Percentiles rank a stretch among this genome's conserved stretches.
Evolutionary conservation across 257 asterid genomes (phyloP).

Genomic region (Oldenlandia corymbosa): DNA sequence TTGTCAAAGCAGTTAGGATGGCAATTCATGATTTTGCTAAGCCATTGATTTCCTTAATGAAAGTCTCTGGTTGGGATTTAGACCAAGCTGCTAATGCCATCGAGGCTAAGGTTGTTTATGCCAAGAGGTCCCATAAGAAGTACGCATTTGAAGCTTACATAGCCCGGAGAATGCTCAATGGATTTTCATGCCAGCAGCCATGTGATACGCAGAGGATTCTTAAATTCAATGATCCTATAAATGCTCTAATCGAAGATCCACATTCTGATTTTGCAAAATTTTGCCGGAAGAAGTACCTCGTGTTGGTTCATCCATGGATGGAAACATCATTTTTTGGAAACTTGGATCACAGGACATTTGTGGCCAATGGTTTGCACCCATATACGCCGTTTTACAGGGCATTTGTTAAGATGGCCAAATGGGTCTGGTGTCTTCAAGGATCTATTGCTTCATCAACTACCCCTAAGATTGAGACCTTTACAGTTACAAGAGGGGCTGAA

Average conservation of each 20-base stretch:
- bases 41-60: slow-evolving; percentile 72
- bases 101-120: slow-evolving; percentile 44
- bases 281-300: slow-evolving; percentile 62
- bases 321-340: slow-evolving; percentile 72
- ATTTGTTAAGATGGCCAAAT: slow-evolving; percentile 73
- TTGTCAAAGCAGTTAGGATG: slow-evolving; percentile 45
- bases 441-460: slow-evolving; percentile 33
- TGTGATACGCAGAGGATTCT: slow-evolving; percentile 27
- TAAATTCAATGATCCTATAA: slow-evolving; percentile 52
- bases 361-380: slow-evolving; percentile 61
- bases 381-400: slow-evolving; percentile 58
- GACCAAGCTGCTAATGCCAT: slow-evolving; percentile 59
- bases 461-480: slow-evolving; percentile 45
- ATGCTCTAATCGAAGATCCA: slow-evolving; percentile 54
- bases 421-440: slow-evolving; percentile 71
- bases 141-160: slow-evolving; percentile 77
- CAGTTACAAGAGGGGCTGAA: slow-evolving; percentile 51
- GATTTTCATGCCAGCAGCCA: slow-evolving; percentile 34
- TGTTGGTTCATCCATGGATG: slow-evolving; percentile 61
- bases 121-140: slow-evolving; percentile 70
- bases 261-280: slow-evolving; percentile 61
- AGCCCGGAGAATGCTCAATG: slow-evolving; percentile 58
- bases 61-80: slow-evolving; percentile 73
- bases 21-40: slow-evolving; percentile 74
- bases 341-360: slow-evolving; percentile 61